These are phyloP conservation scores for Fusarium anthophilum DNA, from an alignment of 2,329 filamentous ascomycete genomes.

Conservation along the genomic window DNA sequence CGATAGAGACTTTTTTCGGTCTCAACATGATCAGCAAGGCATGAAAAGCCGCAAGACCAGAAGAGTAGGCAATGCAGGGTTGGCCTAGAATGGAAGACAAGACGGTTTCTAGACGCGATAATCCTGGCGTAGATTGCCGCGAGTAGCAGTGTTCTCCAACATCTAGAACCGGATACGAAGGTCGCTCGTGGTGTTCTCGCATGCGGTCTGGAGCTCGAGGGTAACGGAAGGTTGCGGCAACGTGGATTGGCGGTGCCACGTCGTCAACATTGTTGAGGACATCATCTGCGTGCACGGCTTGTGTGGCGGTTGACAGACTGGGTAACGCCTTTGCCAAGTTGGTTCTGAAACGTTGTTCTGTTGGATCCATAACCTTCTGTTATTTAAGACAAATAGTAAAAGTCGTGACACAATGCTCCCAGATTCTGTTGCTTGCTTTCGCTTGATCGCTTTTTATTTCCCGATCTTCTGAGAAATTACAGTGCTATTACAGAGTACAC, in stretches of 20 bases:
- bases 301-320: neutral
- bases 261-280: neutral
- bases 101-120: slow-evolving; percentile 83
- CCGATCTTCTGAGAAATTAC: accelerated
- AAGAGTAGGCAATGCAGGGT: slow-evolving; percentile 79
- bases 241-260: neutral
- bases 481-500: neutral
- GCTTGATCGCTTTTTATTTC: neutral
- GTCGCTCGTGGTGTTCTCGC: neutral
- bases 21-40: slow-evolving; percentile 85
- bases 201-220: neutral
- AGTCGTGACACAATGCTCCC: accelerated
- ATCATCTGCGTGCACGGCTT: neutral
- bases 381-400: too few species aligned
- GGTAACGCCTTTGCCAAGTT: neutral
- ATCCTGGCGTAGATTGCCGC: slow-evolving; percentile 79
- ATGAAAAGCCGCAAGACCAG: slow-evolving; percentile 87
- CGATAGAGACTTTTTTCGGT: slow-evolving; percentile 83
- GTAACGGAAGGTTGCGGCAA: neutral
- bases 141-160: slow-evolving; percentile 76
- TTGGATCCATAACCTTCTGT: neutral
- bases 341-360: neutral
- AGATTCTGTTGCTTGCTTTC: neutral
- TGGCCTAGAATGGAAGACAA: slow-evolving; percentile 78
- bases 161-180: neutral